Conservation (phyloP, 352 stramenopile genomes). For the Halophytophthora batemanensis region DNA sequence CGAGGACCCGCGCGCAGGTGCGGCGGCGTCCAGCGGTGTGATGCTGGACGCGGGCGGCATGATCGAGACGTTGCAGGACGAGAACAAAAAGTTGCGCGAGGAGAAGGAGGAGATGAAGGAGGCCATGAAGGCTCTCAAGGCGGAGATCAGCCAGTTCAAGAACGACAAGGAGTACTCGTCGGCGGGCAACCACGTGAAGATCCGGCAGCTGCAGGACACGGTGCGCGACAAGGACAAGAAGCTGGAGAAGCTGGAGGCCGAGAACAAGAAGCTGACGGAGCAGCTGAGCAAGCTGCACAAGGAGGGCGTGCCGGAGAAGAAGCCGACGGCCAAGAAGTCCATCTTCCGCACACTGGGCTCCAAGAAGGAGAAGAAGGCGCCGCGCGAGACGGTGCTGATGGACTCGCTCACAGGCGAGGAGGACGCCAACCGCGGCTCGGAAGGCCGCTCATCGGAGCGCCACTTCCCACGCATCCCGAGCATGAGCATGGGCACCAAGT, state of each 20-base stretch:
- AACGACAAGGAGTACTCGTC: slow-evolving; percentile 77
- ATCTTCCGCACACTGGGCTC: slow-evolving; percentile 84
- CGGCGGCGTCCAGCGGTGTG: slow-evolving; percentile 55
- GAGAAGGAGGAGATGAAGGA: slow-evolving; percentile 78
- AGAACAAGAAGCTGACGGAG: slow-evolving; percentile 77
- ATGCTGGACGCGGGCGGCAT: slow-evolving; percentile 81
- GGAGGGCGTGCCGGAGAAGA: slow-evolving; percentile 41
- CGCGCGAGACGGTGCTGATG: slow-evolving; percentile 50
- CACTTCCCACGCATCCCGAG: slow-evolving; percentile 67
- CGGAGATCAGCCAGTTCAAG: slow-evolving; percentile 72
- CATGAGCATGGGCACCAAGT: slow-evolving; percentile 62
- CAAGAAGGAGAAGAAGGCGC: slow-evolving; percentile 73
- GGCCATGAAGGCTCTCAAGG: slow-evolving; percentile 55
- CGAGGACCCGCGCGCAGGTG: slow-evolving; percentile 20
- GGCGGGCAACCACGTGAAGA: slow-evolving; percentile 68
- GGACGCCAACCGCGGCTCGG: slow-evolving; percentile 56
- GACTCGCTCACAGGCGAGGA: slow-evolving; percentile 79
- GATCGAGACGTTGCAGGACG: slow-evolving; percentile 79
- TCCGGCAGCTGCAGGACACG: slow-evolving; percentile 71
- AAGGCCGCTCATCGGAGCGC: slow-evolving; percentile 50
- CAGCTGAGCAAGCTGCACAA: slow-evolving; percentile 50
- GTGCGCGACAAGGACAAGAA: slow-evolving; percentile 77
- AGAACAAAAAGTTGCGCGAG: slow-evolving; percentile 74
- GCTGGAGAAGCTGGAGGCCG: slow-evolving; percentile 57
- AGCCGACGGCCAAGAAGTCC: slow-evolving; percentile 60